Evolutionary conservation across 352 stramenopile genomes (phyloP), one percentile per base, ranked within the genome.

Genomic region (Phytopythium ostracodes): DNA sequence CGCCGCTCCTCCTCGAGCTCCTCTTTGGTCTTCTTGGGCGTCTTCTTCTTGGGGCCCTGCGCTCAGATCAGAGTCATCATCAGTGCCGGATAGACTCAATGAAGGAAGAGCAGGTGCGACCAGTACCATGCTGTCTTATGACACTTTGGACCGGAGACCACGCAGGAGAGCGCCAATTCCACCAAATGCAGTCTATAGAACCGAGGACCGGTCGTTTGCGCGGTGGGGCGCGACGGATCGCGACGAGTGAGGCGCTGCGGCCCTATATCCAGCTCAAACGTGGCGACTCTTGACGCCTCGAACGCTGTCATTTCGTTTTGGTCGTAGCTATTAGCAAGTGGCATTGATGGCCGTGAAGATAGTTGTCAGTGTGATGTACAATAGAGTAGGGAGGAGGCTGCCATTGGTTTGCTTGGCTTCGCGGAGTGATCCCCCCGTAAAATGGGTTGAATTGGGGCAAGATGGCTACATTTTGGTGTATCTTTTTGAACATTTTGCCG

Each of bases 21-120:
- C 59, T 90, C 81, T 59, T 92, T 92, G 71, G 73, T 87, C 65
- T 91, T 92, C 63, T 94, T 92, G 7, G 82, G 81, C 18, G 76
- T 74, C 63, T 94, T 91, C 74, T 89, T 91, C 68, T 94, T 94
- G 8, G 80, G 84, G 27, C 73, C 68, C 84, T 93, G 20, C 40
- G 17, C 43, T 42, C 25, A 15, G 15, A 35, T 42, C 46, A 22
- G 22, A 33, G 44, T n/a, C 8, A 9, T 50, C 43, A 50, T 6
- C 20, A 29, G n/a, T 2, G 43, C 43, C n/a, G 1, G 2, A 22
- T 38, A 5, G 33, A 38, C 33, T 38, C 33, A 11, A 38, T 12
- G 33, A 10, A 38, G 33, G 10, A 5, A 1, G 4, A 0, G 18
- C 15, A 10, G 44, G n/a, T 11, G 14, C 5, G 14, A 9, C 31